phyloP scores from a whole-genome alignment of 2,329 filamentous ascomycete genomes.

The Helotiales sp. region DNA sequence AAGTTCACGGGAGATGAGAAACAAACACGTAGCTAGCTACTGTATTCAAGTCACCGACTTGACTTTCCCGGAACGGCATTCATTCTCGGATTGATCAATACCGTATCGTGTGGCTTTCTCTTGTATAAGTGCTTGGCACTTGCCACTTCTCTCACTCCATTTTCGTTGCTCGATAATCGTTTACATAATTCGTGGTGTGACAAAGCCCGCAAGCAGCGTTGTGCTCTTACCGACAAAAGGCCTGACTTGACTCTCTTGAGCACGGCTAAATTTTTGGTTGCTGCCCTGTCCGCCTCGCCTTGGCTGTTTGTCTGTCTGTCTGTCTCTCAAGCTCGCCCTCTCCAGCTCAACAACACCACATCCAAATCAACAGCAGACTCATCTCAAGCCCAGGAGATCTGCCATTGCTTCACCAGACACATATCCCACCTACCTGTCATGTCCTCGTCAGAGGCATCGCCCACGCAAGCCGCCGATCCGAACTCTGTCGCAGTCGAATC shows the following conservation, averaged over 20 bases:
- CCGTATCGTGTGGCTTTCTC: not conserved
- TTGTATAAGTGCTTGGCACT: not conserved
- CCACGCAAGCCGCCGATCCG: conserved; percentile 10
- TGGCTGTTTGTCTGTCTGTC: no score
- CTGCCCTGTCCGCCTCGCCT: not conserved
- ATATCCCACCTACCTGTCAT: not conserved
- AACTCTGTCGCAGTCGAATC: conserved; percentile 24
- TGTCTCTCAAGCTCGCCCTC: conserved; percentile 10
- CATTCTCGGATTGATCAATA: not conserved
- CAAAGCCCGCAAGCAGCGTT: conserved; percentile 14
- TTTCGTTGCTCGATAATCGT: not conserved
- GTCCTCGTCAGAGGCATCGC: conserved; percentile 22
- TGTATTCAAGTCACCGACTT: conserved; percentile 8
- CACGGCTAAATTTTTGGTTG: conserved; percentile 17
- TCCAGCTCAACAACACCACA: conserved; percentile 9
- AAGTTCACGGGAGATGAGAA: not conserved
- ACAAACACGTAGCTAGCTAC: not conserved
- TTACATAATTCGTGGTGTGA: conserved; percentile 18
- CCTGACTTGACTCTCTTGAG: not conserved
- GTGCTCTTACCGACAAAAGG: not conserved
- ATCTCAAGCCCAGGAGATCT: conserved; percentile 18
- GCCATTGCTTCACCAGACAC: not conserved
- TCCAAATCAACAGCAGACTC: conserved; percentile 19
- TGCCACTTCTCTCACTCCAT: not conserved
- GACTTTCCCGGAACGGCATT: not conserved